A percentile compares a stretch with the other conserved stretches of the same genome.
Conservation (phyloP, 2,329 filamentous ascomycete species). For the Colletotrichum karsti region DNA sequence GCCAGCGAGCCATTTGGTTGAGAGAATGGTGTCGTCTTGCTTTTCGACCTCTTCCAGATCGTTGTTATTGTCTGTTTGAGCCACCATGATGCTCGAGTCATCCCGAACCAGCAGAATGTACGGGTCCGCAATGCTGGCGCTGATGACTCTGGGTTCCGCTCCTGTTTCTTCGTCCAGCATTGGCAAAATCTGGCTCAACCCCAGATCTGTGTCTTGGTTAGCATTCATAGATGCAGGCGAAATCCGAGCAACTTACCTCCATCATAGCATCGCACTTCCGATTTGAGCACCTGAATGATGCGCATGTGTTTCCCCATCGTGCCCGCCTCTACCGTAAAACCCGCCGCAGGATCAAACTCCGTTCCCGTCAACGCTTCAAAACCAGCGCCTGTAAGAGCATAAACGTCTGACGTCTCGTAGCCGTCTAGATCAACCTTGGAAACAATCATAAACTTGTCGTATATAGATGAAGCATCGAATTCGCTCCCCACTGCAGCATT, state of each 20-base stretch:
- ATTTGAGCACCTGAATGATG: conserved; percentile 87
- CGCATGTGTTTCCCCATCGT: conserved; percentile 82
- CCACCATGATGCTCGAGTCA: conserved; percentile 81
- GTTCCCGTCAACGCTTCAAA: conserved; percentile 82
- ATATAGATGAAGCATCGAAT: conserved; percentile 67
- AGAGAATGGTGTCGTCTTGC: conserved; percentile 61
- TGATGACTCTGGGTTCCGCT: conserved; percentile 79
- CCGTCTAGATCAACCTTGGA: conserved; percentile 75
- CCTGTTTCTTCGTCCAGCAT: conserved; percentile 92
- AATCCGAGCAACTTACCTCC: conserved; percentile 68
- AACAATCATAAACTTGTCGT: conserved; percentile 85
- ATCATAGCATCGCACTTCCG: conserved; percentile 90
- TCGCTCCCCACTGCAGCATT: conserved; percentile 61
- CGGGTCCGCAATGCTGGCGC: conserved; percentile 86
- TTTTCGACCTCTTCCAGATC: conserved; percentile 86
- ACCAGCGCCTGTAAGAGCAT: conserved; percentile 75
- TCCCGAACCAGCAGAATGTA: conserved; percentile 86
- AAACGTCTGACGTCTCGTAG: conserved; percentile 81
- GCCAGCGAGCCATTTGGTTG: conserved; percentile 82
- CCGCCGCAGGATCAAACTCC: conserved; percentile 92
- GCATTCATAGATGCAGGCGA: not conserved
- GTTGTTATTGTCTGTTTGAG: conserved; percentile 80
- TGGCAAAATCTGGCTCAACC: conserved; percentile 88
- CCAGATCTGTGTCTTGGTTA: conserved; percentile 62
- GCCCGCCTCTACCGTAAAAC: conserved; percentile 85